Percentiles rank a stretch among this genome's conserved stretches.
Evolutionary conservation across 2,329 filamentous ascomycete genomes (phyloP).

Genomic region (Phyllosticta citrichinensis): DNA sequence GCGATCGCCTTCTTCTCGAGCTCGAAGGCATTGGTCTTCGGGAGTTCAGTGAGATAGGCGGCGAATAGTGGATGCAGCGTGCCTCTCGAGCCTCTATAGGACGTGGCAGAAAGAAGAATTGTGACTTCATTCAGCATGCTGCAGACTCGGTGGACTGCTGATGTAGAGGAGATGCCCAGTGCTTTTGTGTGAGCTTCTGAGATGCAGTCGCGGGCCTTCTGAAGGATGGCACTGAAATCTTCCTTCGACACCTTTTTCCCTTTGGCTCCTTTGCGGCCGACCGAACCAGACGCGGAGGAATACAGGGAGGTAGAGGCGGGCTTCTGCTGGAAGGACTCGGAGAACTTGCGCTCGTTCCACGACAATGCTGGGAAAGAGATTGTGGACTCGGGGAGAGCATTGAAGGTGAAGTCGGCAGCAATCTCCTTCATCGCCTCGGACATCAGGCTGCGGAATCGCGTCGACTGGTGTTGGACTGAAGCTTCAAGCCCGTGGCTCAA

Average conservation of each 20-base stretch:
- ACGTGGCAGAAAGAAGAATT: conserved; percentile 30
- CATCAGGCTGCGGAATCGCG: conserved; percentile 58
- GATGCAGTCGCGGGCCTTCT: conserved; percentile 56
- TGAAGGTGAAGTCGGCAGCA: conserved; percentile 72
- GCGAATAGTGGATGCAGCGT: conserved; percentile 30
- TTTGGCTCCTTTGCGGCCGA: not conserved
- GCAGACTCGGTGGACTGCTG: conserved; percentile 44
- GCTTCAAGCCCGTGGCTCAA: conserved; percentile 28
- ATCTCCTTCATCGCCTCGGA: conserved; percentile 62
- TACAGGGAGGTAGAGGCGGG: conserved; percentile 13
- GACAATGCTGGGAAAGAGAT: conserved; percentile 69
- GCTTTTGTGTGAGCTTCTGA: conserved; percentile 49
- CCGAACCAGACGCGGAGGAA: conserved; percentile 4
- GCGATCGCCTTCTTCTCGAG: conserved; percentile 50
- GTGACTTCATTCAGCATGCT: conserved; percentile 27
- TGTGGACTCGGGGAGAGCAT: conserved; percentile 83
- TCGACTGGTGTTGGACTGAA: conserved; percentile 43
- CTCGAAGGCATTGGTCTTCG: conserved; percentile 57
- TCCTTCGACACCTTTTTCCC: conserved; percentile 15
- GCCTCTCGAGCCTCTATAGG: conserved; percentile 19
- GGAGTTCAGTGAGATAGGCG: conserved; percentile 46
- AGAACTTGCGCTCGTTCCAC: conserved; percentile 18
- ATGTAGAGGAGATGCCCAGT: conserved; percentile 45
- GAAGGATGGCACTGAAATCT: conserved; percentile 50
- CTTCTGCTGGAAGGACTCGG: conserved; percentile 13